Base-by-base conservation (phyloP, 768 basidiomycete genomes). In the Lactarius hatsudake region DNA sequence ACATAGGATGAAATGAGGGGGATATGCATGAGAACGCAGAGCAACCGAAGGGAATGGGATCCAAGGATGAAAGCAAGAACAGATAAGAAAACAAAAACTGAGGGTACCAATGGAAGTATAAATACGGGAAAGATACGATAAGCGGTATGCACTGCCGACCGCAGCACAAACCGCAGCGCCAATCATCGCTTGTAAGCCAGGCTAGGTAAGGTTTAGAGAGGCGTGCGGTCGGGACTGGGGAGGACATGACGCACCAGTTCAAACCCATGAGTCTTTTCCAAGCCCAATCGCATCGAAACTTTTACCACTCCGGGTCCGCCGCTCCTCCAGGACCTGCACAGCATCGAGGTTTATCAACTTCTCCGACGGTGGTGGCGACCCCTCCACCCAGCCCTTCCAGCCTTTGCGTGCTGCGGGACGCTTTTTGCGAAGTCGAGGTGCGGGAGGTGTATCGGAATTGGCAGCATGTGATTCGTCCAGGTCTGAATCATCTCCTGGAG, bases 351-450 rank as follows among this genome's bases (percentile, higher is more conserved):
- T 92, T 77, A 93, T 93, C 61, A 92, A 79, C 76, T 91, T 92
- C 72, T 87, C 84, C 18, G 89, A 90, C 26, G 91, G 89, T 61
- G 86, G 86, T 4, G 89, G 89, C 17, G 90, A 91, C 71, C 90
- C 91, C 79, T 92, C 91, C 26, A 93, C 89, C 91, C 91, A 93
- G 45, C 91, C 91, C 80, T 93, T 93, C 91, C 91, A 93, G 20
- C 91, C 91, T 76, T 93, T 93, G 78, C 83, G 87, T 0, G 84
- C 79, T 26, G 87, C 82, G 54, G 82, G 79, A 71, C 88, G 87
- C 80, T 85, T 90, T n/a, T 76, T 76, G 32, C 73, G 78, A 32
- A 72, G 74, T 30, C 72, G 72, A 13, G 74, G 69, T 23, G 75
- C 69, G n/a, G 72, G 68, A 1, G 76, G 32, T 4, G 68, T 65